phyloP scores from a whole-genome alignment of 345 rosid genomes.

The Citrus reticulata region DNA sequence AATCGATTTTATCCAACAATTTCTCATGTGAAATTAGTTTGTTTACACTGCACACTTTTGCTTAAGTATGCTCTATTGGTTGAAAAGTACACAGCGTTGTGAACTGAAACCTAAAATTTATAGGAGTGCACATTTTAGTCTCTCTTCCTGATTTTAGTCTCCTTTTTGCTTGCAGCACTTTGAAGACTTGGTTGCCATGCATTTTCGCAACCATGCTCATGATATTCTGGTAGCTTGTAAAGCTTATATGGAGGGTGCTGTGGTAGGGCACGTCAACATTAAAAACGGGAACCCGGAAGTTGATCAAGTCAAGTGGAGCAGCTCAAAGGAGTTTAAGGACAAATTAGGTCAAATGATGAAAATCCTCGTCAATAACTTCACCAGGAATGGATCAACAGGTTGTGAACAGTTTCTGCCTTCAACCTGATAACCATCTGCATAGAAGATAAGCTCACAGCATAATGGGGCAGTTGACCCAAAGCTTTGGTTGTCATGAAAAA shows the following conservation, averaged over 20 bases:
- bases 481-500: neutral
- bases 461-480: neutral
- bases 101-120: neutral
- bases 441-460: neutral
- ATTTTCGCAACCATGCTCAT: slow-evolving; percentile 33
- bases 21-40: neutral
- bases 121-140: neutral
- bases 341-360: slow-evolving; percentile 27
- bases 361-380: slow-evolving; percentile 25
- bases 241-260: slow-evolving; percentile 42
- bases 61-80: neutral
- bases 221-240: slow-evolving; percentile 42
- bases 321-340: slow-evolving; percentile 20
- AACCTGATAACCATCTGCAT: neutral
- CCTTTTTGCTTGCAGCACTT: slow-evolving; percentile 39
- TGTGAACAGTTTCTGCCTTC: slow-evolving; percentile 32
- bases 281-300: slow-evolving; percentile 26
- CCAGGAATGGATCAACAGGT: slow-evolving; percentile 27
- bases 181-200: slow-evolving; percentile 39
- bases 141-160: neutral
- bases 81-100: neutral
- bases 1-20: neutral
- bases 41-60: neutral
- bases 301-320: slow-evolving; percentile 9
- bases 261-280: slow-evolving; percentile 28